A percentile compares a stretch with the other conserved stretches of the same genome.
Evolutionary conservation across 352 stramenopile genomes (phyloP).

Genomic region (Peronospora belbahrii): DNA sequence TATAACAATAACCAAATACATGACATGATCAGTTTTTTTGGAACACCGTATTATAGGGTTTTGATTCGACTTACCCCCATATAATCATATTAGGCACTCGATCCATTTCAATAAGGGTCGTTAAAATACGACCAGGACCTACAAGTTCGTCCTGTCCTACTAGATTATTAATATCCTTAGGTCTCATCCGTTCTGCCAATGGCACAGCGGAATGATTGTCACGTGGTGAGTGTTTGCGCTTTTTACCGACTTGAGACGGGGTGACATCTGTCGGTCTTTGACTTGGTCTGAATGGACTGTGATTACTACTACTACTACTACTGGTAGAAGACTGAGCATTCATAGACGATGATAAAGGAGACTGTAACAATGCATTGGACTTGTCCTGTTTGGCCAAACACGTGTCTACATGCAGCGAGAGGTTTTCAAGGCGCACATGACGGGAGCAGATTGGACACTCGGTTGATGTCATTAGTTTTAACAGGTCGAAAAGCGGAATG

Average conservation of each 20-base stretch:
- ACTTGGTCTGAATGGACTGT: slow-evolving; percentile 5
- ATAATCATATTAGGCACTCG: slow-evolving; percentile 82
- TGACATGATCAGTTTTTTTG: no score
- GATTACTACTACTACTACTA: slow-evolving; percentile 1
- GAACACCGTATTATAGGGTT: no score
- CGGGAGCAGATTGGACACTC: slow-evolving; percentile 71
- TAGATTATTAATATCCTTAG: slow-evolving; percentile 47
- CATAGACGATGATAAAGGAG: slow-evolving; percentile 6
- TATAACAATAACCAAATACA: no score
- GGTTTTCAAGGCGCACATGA: slow-evolving; percentile 66
- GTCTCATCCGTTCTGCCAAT: slow-evolving; percentile 72
- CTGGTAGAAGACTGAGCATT: slow-evolving; percentile 12
- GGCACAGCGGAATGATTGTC: slow-evolving; percentile 30
- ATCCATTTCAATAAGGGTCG: slow-evolving; percentile 53
- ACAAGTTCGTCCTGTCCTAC: slow-evolving; percentile 67
- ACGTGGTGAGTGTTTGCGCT: slow-evolving; percentile 34
- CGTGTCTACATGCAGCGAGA: slow-evolving; percentile 61
- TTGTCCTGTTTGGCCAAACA: slow-evolving; percentile 38
- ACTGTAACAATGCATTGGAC: slow-evolving; percentile 10
- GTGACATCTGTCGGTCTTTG: no score
- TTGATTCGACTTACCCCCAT: slow-evolving; percentile 51
- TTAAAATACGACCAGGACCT: slow-evolving; percentile 47
- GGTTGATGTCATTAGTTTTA: slow-evolving; percentile 23
- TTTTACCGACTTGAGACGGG: no score
- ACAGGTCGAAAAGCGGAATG: neutral